Conservation (phyloP, 208 protist species). For the Trypanosoma congolense region DNA sequence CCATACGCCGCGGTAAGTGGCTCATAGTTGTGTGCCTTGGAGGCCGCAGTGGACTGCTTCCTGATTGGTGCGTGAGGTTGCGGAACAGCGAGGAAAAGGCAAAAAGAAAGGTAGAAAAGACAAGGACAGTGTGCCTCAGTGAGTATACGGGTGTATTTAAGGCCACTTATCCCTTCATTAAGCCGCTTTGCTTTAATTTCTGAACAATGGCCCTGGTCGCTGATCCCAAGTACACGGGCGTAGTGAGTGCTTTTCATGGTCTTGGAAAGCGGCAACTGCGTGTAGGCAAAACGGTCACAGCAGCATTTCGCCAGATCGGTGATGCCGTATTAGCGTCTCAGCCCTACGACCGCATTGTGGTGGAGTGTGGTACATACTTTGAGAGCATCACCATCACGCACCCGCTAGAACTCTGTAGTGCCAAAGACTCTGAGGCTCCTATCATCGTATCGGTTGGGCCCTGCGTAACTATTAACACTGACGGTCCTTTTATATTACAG, state of each 20-base stretch:
- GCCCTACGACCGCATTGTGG: constrained; percentile 41
- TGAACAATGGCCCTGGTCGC: background rate
- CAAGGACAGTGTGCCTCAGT: no score
- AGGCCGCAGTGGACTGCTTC: no score
- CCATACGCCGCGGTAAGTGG: no score
- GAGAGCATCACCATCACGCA: constrained; percentile 31
- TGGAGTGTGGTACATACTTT: constrained; percentile 47
- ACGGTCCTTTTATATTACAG: constrained; percentile 30
- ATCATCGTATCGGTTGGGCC: constrained; percentile 29
- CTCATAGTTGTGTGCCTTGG: no score
- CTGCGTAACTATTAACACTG: constrained; percentile 27
- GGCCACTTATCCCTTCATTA: no score
- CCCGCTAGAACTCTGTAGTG: constrained; percentile 31
- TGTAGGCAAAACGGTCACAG: constrained; percentile 30
- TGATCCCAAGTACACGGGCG: constrained; percentile 13
- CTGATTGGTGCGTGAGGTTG: no score
- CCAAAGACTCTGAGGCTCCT: constrained; percentile 28
- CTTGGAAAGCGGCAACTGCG: constrained; percentile 23
- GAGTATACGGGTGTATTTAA: no score
- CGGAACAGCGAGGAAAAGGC: no score
- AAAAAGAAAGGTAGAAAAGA: no score
- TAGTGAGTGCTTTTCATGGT: constrained; percentile 28
- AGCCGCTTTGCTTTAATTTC: constrained; percentile 9
- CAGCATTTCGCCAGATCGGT: constrained; percentile 30
- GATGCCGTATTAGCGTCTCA: constrained; percentile 33